Evolutionary conservation across 129 eudicot genomes (phyloP).

Genomic region (Ambrosia trifida): DNA sequence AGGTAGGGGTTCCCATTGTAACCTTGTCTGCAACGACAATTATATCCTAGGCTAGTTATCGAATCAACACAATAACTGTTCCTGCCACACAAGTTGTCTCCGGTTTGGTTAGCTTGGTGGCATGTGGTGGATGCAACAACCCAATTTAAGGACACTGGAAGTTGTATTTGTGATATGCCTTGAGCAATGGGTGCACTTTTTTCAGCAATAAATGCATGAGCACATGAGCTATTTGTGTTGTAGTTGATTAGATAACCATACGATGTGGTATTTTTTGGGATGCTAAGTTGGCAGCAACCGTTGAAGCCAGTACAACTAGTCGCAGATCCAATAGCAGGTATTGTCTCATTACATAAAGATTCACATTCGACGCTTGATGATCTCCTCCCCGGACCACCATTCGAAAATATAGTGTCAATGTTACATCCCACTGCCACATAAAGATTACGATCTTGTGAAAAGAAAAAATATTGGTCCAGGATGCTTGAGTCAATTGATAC

Average conservation of each 20-base stretch:
- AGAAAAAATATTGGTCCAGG: neutral
- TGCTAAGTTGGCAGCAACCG: conserved; percentile 29
- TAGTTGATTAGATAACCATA: neutral
- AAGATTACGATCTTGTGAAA: conserved; percentile 20
- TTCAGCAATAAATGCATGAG: conserved; percentile 15
- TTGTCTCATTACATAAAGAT: neutral
- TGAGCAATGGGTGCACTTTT: neutral
- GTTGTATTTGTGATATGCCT: neutral
- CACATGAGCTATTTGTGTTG: neutral
- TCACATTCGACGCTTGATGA: neutral
- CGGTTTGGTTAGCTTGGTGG: conserved; percentile 12
- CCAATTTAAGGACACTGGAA: conserved; percentile 37
- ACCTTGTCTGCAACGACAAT: conserved; percentile 34
- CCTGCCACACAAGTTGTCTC: conserved; percentile 16
- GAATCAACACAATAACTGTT: conserved; percentile 35
- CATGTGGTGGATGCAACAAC: conserved; percentile 23
- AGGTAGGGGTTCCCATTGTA: conserved; percentile 42
- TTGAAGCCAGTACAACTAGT: conserved; percentile 21
- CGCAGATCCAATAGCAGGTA: too few species aligned
- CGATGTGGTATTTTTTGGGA: neutral
- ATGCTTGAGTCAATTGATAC: neutral
- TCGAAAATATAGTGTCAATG: neutral
- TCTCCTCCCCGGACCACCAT: neutral
- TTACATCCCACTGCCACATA: conserved; percentile 26
- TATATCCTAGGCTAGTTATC: conserved; percentile 18